Conservation (phyloP, 352 stramenopile species). For the Pythium periplocum region DNA sequence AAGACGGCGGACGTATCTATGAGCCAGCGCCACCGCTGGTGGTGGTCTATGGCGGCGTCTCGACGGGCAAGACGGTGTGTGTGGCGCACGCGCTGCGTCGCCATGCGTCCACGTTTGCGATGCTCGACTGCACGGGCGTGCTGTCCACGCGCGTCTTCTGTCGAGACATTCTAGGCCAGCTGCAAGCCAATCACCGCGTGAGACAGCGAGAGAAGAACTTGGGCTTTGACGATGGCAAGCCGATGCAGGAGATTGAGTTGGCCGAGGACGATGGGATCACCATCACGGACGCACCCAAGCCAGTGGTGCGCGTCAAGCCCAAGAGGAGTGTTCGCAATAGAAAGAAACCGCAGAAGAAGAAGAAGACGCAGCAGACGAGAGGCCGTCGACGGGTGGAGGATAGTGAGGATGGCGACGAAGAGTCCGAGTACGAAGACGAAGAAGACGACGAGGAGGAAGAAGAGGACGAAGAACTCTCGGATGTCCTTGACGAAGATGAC, state of each 20-base stretch:
- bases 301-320: too few species aligned
- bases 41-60: constrained; percentile 67
- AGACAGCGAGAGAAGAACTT: neutral
- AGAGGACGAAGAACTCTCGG: neutral
- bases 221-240: neutral
- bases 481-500: too few species aligned
- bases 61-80: constrained; percentile 69
- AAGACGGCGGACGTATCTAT: constrained; percentile 6
- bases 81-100: constrained; percentile 34
- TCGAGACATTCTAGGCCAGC: constrained; percentile 58
- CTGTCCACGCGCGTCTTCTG: constrained; percentile 67
- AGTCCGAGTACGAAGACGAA: neutral
- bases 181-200: constrained; percentile 23
- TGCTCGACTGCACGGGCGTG: constrained; percentile 69
- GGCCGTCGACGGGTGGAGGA: constrained; percentile 1
- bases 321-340: too few species aligned
- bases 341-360: neutral
- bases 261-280: constrained; percentile 4
- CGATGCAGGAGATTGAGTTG: neutral
- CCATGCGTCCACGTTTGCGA: constrained; percentile 30
- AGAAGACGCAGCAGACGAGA: neutral
- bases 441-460: constrained; percentile 6
- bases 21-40: constrained; percentile 56
- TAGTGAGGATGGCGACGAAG: neutral
- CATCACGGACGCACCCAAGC: constrained; percentile 10